Percentiles rank a stretch among this genome's conserved stretches.
These are phyloP conservation scores for Fraxinus quadrangulata DNA, from an alignment of 257 asterid genomes.

Conservation along the genomic window DNA sequence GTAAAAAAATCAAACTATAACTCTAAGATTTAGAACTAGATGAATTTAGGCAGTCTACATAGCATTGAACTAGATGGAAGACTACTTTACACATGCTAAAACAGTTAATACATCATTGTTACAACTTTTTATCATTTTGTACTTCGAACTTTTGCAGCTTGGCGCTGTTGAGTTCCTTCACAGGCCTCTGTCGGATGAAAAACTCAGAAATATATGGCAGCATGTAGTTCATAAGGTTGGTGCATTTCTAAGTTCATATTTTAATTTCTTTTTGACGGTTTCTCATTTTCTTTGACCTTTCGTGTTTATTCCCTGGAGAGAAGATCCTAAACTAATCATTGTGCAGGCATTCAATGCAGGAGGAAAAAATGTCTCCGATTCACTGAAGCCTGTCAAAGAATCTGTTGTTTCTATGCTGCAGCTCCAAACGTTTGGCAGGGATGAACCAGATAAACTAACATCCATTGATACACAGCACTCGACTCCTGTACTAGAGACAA, in stretches of 20 bases:
- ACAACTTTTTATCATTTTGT: neutral
- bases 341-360: constrained; percentile 53
- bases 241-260: neutral
- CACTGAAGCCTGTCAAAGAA: constrained; percentile 45
- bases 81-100: neutral
- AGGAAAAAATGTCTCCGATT: constrained; percentile 35
- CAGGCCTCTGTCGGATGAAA: constrained; percentile 52
- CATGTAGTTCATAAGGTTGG: constrained; percentile 56
- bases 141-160: constrained; percentile 35
- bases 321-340: constrained; percentile 29
- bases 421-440: constrained; percentile 21
- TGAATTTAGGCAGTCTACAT: neutral
- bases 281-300: neutral
- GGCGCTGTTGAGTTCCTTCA: constrained; percentile 65
- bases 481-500: constrained; percentile 15
- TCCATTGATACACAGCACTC: constrained; percentile 23
- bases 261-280: neutral
- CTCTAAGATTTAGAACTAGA: neutral
- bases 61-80: neutral
- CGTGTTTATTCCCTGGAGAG: neutral
- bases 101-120: neutral
- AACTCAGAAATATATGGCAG: constrained; percentile 53
- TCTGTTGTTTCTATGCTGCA: constrained; percentile 38
- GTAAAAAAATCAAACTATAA: neutral
- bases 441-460: constrained; percentile 17